These are phyloP conservation scores for Mycena belliarum DNA, from an alignment of 768 basidiomycete species.

Conservation along the genomic window DNA sequence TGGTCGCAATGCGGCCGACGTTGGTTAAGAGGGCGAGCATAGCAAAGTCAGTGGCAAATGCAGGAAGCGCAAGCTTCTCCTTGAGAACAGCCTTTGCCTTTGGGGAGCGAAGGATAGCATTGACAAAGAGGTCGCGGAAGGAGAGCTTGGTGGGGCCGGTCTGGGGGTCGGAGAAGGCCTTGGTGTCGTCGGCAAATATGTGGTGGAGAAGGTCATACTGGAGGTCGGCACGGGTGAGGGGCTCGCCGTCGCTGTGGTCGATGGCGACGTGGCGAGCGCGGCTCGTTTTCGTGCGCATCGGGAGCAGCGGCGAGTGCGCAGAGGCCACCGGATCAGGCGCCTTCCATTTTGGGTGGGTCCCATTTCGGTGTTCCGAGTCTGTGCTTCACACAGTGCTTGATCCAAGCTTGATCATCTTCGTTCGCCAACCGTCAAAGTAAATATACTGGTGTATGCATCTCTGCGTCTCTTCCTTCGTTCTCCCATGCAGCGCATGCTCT, in stretches of 20 bases:
- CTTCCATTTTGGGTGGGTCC: neutral
- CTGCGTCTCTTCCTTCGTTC: neutral
- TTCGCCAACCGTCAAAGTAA: neutral
- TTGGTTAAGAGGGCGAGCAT: slow-evolving; percentile 76
- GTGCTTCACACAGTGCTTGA: too few species aligned
- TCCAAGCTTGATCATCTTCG: too few species aligned
- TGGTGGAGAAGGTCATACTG: slow-evolving; percentile 78
- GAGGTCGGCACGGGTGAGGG: slow-evolving; percentile 65
- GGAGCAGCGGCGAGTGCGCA: too few species aligned
- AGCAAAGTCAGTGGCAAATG: slow-evolving; percentile 69
- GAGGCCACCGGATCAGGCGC: neutral
- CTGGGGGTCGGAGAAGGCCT: slow-evolving; percentile 55
- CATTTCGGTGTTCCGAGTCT: too few species aligned
- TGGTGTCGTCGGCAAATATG: slow-evolving; percentile 70
- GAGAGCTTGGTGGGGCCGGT: slow-evolving; percentile 36
- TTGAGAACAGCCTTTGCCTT: slow-evolving; percentile 72
- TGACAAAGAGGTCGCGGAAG: slow-evolving; percentile 65
- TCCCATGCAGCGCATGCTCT: slow-evolving; percentile 19
- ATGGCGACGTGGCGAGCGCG: slow-evolving; percentile 44
- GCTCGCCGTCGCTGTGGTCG: slow-evolving; percentile 64
- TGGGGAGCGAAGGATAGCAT: slow-evolving; percentile 53
- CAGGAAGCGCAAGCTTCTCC: slow-evolving; percentile 65
- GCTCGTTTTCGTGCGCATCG: too few species aligned
- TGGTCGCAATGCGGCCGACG: slow-evolving; percentile 80
- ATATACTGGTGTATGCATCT: neutral